A percentile compares a stretch with the other conserved stretches of the same genome.
These are phyloP conservation scores for Myriangium duriaei DNA, from an alignment of 2,329 filamentous ascomycete species.

Conservation along the genomic window DNA sequence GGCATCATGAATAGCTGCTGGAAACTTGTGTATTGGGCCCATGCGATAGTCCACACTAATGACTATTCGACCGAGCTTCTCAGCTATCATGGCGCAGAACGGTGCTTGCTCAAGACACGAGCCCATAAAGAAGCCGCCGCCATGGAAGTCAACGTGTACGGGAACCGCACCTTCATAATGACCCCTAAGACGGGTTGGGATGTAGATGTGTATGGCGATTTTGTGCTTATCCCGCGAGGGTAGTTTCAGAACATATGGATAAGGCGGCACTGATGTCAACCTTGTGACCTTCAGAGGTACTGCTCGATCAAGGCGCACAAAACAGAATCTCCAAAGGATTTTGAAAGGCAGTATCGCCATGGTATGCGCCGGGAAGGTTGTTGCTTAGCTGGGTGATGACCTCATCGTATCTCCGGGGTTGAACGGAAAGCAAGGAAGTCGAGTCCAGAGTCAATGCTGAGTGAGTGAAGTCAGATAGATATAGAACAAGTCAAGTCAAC, in stretches of 20 bases:
- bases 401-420: too few species aligned
- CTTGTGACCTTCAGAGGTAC: slow-evolving; percentile 5
- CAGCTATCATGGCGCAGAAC: slow-evolving; percentile 34
- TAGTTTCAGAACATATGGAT: slow-evolving; percentile 29
- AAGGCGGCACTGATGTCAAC: slow-evolving; percentile 16
- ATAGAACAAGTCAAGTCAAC: too few species aligned
- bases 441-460: too few species aligned
- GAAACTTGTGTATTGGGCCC: slow-evolving; percentile 35
- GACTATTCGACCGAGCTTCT: slow-evolving; percentile 30
- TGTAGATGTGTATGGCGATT: slow-evolving; percentile 30
- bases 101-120: slow-evolving; percentile 33
- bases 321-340: slow-evolving; percentile 7
- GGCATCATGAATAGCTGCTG: slow-evolving; percentile 35
- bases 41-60: slow-evolving; percentile 38
- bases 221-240: slow-evolving; percentile 26
- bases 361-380: too few species aligned
- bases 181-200: slow-evolving; percentile 22
- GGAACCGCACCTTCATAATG: slow-evolving; percentile 19
- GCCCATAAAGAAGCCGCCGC: slow-evolving; percentile 33
- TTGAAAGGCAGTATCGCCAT: slow-evolving; percentile 9
- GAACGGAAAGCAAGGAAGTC: too few species aligned
- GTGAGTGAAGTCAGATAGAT: too few species aligned
- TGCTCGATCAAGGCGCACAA: slow-evolving; percentile 5
- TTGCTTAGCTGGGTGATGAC: too few species aligned
- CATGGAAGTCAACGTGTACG: slow-evolving; percentile 31